Base-by-base conservation (phyloP, 176 grass and related monocot species). In the Rhynchospora pubera region DNA sequence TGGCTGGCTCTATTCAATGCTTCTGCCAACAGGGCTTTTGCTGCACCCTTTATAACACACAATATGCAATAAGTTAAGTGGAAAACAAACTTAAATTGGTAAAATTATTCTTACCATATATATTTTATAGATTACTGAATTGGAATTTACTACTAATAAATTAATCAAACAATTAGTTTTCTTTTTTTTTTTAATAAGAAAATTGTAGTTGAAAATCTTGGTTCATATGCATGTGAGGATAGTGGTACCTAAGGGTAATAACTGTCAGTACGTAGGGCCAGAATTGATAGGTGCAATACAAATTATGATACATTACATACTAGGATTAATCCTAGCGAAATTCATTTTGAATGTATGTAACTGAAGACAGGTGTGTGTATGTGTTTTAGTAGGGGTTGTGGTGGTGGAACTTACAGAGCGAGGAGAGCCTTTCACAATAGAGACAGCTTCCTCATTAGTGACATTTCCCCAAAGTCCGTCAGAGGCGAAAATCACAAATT, bases 401-500 rank as follows among this genome's bases (percentile, higher is more conserved):
- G n/a, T n/a, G n/a, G n/a, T n/a, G n/a, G n/a, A 1, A 21, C 87
- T 89, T 83, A 92, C 90, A 64, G 79, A 56, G 30, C 85, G 69
- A 24, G 87, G 77, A n/a, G 56, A 74, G 24, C 24, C 53, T 14
- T 87, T 62, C 56, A 92, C 85, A 60, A 87, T 82, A 65, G 77
- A 53, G 23, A 87, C 87, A 59, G 78, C 90, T 71, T 89, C 81
- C 72, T 83, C 76, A 73, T 89, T 89, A 52, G 61, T 84, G 66
- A 92, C 47, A 42, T 87, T 80, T 11, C 85, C 87, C 90, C 90
- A 92, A 12, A 92, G 55, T n/a, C 90, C 90, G 84, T 89, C 82
- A 18, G 86, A 92, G 0, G 87, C 90, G 78, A 92, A 89, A 84
- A 92, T 92, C 47, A 89, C 76, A 45, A 92, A 92, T 53, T 83